These are phyloP conservation scores for Pseudonectria foliicola DNA, from an alignment of 2,329 filamentous ascomycete genomes.

Conservation along the genomic window DNA sequence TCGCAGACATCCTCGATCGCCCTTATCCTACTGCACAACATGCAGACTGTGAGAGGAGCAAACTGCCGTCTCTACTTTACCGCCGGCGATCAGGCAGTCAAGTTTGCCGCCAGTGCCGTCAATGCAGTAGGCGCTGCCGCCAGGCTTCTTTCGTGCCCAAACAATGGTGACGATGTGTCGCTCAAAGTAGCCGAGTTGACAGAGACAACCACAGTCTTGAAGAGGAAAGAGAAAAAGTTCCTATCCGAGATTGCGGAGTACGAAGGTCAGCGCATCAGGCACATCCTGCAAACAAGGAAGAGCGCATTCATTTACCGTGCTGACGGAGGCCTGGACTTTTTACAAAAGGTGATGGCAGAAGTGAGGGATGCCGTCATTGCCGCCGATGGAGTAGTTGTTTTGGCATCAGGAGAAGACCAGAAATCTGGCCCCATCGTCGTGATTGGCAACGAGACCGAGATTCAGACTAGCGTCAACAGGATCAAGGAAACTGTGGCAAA, in stretches of 20 bases:
- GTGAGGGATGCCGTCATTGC: constrained; percentile 14
- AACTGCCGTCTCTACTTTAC: constrained; percentile 25
- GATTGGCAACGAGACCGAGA: constrained; percentile 14
- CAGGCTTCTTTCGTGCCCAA: constrained; percentile 19
- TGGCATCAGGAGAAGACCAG: constrained; percentile 22
- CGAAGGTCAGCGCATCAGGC: constrained; percentile 18
- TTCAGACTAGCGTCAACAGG: constrained; percentile 11
- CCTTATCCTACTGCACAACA: constrained; percentile 21
- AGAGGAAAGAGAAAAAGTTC: constrained; percentile 20
- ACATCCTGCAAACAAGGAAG: constrained; percentile 8
- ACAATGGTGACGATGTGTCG: constrained; percentile 14
- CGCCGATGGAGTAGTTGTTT: constrained; percentile 10
- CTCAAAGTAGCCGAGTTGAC: constrained; percentile 7
- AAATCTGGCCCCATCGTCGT: constrained; percentile 18
- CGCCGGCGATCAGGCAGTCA: constrained; percentile 21
- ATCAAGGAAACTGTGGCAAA: constrained; percentile 13
- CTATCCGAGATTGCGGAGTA: constrained; percentile 22
- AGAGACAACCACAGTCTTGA: constrained; percentile 13
- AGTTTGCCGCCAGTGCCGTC: constrained; percentile 15
- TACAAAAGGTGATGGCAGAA: constrained; percentile 21
- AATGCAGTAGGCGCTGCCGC: constrained; percentile 17
- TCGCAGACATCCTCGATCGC: constrained; percentile 24
- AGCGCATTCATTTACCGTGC: constrained; percentile 18
- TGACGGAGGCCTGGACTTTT: constrained; percentile 22
- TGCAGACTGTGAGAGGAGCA: constrained; percentile 24